Conservation (phyloP, 1,284 basidiomycete genomes). For the Xerocomus tenax region DNA sequence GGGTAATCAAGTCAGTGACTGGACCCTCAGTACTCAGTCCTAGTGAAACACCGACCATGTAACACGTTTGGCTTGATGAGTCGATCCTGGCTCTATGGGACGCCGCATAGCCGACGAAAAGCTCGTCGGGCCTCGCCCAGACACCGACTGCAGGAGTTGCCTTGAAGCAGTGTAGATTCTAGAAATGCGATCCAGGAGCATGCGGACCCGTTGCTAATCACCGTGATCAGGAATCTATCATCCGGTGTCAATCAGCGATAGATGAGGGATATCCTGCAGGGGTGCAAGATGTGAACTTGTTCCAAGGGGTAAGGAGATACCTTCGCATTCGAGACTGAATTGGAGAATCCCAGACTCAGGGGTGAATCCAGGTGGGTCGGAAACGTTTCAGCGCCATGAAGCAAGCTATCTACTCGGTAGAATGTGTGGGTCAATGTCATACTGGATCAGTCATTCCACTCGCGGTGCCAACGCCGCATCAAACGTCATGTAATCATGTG, state of each 20-base stretch:
- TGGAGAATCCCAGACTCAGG: conserved; percentile 22
- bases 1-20: neutral
- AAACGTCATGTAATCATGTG: conserved; percentile 2
- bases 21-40: neutral
- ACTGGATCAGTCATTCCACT: conserved; percentile 8
- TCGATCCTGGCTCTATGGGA: no score
- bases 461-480: neutral
- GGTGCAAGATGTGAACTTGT: conserved; percentile 7
- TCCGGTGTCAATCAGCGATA: conserved; percentile 10
- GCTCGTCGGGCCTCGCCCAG: no score
- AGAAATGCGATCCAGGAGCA: neutral
- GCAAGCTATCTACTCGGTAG: conserved; percentile 9
- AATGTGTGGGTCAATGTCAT: conserved; percentile 13
- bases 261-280: conserved; percentile 12
- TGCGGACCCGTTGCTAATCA: neutral
- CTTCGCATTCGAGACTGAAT: conserved; percentile 24
- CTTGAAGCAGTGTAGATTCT: conserved; percentile 8
- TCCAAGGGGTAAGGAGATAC: conserved; percentile 18
- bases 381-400: conserved; percentile 22
- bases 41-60: neutral
- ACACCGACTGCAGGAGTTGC: neutral
- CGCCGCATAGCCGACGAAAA: no score
- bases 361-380: conserved; percentile 20
- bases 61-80: neutral
- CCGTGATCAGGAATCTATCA: conserved; percentile 2